A percentile compares a stretch with the other conserved stretches of the same genome.
These are phyloP conservation scores for Amphirosellinia nigrospora DNA, from an alignment of 495 filamentous ascomycete genomes.

Conservation along the genomic window DNA sequence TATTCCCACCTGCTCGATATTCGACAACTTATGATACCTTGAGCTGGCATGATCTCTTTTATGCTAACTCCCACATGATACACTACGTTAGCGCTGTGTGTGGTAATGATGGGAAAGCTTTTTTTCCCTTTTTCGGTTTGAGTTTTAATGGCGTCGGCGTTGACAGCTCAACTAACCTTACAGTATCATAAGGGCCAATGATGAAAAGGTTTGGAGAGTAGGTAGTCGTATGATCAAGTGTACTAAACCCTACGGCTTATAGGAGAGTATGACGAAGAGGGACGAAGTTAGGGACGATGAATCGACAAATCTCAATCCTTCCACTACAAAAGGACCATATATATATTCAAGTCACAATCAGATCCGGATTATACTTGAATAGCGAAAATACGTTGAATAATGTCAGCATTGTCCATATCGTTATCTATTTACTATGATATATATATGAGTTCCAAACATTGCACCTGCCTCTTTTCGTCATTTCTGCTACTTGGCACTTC, in stretches of 20 bases:
- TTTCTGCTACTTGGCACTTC: not conserved
- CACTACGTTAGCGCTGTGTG: not conserved
- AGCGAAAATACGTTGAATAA: no score
- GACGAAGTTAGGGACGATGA: not conserved
- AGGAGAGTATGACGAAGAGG: not conserved
- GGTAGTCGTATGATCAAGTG: no score
- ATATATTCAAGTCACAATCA: not conserved
- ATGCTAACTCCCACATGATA: not conserved
- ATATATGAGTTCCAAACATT: not conserved
- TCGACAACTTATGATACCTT: not conserved
- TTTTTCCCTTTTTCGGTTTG: no score
- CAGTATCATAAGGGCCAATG: no score
- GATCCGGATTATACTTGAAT: not conserved
- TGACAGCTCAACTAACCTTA: no score
- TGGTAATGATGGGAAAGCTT: no score
- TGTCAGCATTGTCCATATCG: not conserved
- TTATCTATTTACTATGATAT: not conserved
- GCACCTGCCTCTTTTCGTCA: not conserved
- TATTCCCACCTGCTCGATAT: not conserved
- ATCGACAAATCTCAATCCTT: not conserved
- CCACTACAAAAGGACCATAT: not conserved
- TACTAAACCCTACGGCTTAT: no score
- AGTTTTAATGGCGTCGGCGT: no score
- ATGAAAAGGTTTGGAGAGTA: no score
- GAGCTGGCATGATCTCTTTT: not conserved